A percentile compares a stretch with the other conserved stretches of the same genome.
These are phyloP conservation scores for Eimeria brunetti DNA, from an alignment of 169 alveolate genomes.

Conservation along the genomic window DNA sequence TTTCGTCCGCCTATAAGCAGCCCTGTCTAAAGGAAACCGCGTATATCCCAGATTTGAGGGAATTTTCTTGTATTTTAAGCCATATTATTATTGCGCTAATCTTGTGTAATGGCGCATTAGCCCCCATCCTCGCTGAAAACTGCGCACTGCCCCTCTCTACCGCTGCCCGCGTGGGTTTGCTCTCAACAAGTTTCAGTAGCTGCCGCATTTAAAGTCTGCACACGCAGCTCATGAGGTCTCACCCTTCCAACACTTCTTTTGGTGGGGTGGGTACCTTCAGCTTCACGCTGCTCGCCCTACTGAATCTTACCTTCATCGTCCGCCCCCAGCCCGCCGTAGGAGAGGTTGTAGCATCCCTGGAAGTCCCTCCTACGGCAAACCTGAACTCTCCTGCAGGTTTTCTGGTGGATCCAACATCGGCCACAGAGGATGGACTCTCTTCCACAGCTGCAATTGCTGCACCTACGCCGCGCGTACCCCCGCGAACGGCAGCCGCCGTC, in stretches of 20 bases:
- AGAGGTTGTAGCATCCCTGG: slow-evolving; percentile 1
- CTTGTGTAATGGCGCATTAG: neutral
- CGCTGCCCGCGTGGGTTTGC: neutral
- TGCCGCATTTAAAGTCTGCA: neutral
- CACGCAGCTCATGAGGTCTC: slow-evolving; percentile 30
- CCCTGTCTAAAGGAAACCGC: neutral
- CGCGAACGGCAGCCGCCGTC: neutral
- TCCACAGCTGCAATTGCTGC: neutral
- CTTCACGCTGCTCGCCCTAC: neutral
- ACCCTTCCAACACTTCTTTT: neutral
- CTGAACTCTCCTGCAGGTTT: neutral
- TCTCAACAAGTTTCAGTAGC: neutral
- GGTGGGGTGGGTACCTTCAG: slow-evolving; percentile 14
- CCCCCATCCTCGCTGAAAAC: neutral
- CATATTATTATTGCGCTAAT: neutral
- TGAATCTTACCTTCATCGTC: neutral
- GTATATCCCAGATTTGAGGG: neutral
- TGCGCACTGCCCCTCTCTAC: neutral
- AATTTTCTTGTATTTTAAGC: neutral
- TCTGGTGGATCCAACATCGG: neutral
- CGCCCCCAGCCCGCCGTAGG: neutral
- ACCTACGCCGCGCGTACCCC: neutral
- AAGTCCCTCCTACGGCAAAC: neutral
- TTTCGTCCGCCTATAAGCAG: neutral
- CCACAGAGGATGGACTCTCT: neutral